These are phyloP conservation scores for Fusarium pseudoanthophilum DNA, from an alignment of 2,329 filamentous ascomycete genomes.

Conservation along the genomic window DNA sequence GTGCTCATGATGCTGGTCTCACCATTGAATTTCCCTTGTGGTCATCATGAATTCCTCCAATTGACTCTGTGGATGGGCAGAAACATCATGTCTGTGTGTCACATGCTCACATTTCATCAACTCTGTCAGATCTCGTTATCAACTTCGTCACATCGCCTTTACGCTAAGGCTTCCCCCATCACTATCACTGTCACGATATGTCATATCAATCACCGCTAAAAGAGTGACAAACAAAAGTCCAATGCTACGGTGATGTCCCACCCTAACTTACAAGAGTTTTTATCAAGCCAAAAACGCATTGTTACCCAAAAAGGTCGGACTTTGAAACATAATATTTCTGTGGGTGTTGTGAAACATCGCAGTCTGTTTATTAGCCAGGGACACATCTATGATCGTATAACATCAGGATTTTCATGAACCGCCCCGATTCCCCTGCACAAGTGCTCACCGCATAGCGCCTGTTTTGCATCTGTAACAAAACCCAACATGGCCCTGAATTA, in stretches of 20 bases:
- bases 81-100: neutral
- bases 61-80: neutral
- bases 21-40: neutral
- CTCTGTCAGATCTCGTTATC: neutral
- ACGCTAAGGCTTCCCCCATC: constrained; percentile 6
- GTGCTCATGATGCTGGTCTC: too few species aligned
- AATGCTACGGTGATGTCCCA: constrained; percentile 1
- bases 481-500: constrained; percentile 4
- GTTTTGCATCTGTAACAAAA: constrained; percentile 7
- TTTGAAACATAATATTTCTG: neutral
- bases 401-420: neutral
- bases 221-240: constrained; percentile 5
- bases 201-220: neutral
- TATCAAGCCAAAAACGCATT: neutral
- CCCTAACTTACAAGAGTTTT: neutral
- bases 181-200: constrained; percentile 28
- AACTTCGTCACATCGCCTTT: constrained; percentile 1
- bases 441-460: constrained; percentile 22
- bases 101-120: neutral
- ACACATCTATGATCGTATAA: neutral
- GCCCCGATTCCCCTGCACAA: neutral
- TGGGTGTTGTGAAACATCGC: neutral
- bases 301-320: neutral
- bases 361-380: neutral
- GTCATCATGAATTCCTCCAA: neutral